Conservation (phyloP, 1,139 yeast species). For the Yamadazyma spencermartinsiae region DNA sequence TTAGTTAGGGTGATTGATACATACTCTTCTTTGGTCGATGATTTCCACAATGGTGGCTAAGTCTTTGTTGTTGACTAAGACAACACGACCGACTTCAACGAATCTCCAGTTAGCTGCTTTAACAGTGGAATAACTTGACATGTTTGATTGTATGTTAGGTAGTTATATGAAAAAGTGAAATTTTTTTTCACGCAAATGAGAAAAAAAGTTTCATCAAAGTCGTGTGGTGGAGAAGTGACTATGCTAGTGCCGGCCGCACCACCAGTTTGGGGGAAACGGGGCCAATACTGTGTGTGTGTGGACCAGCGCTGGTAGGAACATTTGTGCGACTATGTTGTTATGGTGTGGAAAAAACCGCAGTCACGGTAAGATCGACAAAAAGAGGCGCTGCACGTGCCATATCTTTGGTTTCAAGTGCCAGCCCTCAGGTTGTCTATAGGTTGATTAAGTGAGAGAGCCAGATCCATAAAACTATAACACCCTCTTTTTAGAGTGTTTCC, state of each 20-base stretch:
- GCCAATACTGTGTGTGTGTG: background rate
- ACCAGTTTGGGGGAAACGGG: background rate
- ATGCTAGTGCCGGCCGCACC: no score
- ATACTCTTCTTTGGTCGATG: constrained; percentile 98
- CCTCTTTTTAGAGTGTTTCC: background rate
- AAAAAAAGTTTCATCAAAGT: constrained; percentile 16
- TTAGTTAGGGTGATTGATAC: no score
- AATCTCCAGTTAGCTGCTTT: constrained; percentile 98
- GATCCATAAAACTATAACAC: no score
- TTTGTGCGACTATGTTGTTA: no score
- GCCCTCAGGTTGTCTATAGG: background rate
- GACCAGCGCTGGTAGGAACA: background rate
- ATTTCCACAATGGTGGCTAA: constrained; percentile 96
- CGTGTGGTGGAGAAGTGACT: constrained; percentile 3
- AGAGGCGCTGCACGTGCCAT: no score
- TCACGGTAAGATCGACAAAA: background rate
- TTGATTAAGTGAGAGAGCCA: no score
- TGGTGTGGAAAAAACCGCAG: background rate
- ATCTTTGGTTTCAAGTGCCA: no score
- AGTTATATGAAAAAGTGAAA: constrained; percentile 2
- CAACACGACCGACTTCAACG: constrained; percentile 99
- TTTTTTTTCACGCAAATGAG: constrained; percentile 7
- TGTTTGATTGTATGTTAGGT: constrained; percentile 18
- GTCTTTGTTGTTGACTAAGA: constrained; percentile 78
- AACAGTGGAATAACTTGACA: constrained; percentile 60